Evolutionary conservation across 164 flowering plant genomes (phyloP).

Genomic region (Tetrastigma voinierianum): DNA sequence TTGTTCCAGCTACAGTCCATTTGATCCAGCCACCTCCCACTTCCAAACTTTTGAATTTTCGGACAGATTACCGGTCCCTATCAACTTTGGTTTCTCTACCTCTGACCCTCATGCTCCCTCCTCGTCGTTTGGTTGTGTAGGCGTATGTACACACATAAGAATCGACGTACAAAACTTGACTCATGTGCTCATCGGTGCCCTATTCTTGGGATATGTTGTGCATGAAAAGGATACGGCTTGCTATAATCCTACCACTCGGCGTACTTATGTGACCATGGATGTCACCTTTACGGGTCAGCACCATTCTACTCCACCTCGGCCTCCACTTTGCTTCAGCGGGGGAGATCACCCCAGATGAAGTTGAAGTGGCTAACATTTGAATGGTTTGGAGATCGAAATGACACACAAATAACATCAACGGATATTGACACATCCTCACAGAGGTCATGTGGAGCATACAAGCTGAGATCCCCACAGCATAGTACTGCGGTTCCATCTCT

Average conservation of each 20-base stretch:
- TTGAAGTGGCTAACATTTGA: not conserved
- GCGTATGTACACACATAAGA: slow-evolving; percentile 10
- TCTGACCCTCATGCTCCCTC: not conserved
- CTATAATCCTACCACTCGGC: not conserved
- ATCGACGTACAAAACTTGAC: slow-evolving; percentile 1
- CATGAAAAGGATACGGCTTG: slow-evolving; percentile 11
- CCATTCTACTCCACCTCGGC: not conserved
- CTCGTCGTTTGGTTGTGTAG: slow-evolving; percentile 8
- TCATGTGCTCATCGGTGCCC: not conserved
- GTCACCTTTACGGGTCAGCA: slow-evolving; percentile 2
- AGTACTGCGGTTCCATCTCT: not conserved
- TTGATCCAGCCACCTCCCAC: slow-evolving; percentile 15
- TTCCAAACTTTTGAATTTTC: not conserved
- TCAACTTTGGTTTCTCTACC: not conserved
- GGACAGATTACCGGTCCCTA: slow-evolving; percentile 2
- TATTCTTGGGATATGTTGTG: slow-evolving; percentile 7
- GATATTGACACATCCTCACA: no score
- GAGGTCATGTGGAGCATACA: no score
- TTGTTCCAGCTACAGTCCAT: not conserved
- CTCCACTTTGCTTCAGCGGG: slow-evolving; percentile 1
- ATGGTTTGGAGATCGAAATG: not conserved
- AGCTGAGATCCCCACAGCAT: not conserved
- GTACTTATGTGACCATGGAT: no score
- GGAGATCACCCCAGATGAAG: slow-evolving; percentile 1
- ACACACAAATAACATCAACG: no score